Base-by-base conservation (phyloP, 169 alveolate genomes). In the Plasmodium vinckei region DNA sequence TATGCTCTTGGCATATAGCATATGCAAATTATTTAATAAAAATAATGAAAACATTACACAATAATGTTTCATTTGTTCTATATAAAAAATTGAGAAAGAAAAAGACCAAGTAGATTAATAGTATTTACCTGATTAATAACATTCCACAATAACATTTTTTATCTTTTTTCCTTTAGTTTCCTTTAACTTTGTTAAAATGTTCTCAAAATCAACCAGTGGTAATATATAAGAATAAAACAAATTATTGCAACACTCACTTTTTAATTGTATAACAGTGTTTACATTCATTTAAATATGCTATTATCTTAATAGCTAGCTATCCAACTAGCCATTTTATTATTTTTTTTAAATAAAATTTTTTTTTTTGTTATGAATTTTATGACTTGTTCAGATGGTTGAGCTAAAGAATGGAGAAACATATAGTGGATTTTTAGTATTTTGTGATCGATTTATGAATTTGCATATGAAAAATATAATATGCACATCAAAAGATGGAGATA, bases 401-500 rank as follows among this genome's bases (percentile, higher is more conserved):
- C 88, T 95, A 49, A 95, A 95, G 59, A 95, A 92, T 73, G 97
- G 97, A 25, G 97, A 95, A 77, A 95, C 97, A 3, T 95, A 94
- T 73, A 93, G 97, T 23, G 97, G 97, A 44, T 82, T 95, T 64
- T 68, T 95, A 19, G 93, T 94, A 9, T 91, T 96, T 27, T 94
- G 95, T 27, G 97, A 95, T 67, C 94, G 95, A 9, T 95, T 95
- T 53, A 95, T 95, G 97, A 95, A 95, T 87, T 89, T 94, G 68
- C 96, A 93, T 69, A 90, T 95, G 93, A 79, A 90, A 27, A 95
- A 95, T 73, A 96, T 94, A 19, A 92, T 95, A 60, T 94, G 97
- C 63, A 94, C 96, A 49, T 95, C 97, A 61, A 95, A 93, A 91
- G 93, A 86, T 33, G 97, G 97, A 9, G 94, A 92, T 51, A 88